phyloP scores from a whole-genome alignment of 257 asterid genomes.

The Forsythia suspensa region DNA sequence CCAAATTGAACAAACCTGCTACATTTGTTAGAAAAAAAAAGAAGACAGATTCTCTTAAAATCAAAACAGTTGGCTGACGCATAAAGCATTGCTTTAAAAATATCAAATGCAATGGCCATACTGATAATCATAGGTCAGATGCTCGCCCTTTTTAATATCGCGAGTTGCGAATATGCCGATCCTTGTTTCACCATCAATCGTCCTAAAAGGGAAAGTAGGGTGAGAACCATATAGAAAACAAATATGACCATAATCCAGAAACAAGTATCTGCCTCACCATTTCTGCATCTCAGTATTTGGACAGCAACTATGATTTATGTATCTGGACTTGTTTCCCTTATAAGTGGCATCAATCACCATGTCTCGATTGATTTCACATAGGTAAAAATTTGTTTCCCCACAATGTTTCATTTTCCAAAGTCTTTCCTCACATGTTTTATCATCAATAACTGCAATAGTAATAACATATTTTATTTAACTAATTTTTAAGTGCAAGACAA shows the following conservation, averaged over 20 bases:
- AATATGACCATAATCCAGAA: not conserved
- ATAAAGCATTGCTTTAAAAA: constrained; percentile 10
- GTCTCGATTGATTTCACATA: constrained; percentile 91
- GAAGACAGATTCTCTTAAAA: not conserved
- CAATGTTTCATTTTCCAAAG: constrained; percentile 96
- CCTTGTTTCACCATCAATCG: constrained; percentile 90
- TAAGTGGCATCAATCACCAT: constrained; percentile 98
- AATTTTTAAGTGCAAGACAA: not conserved
- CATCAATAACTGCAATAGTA: constrained; percentile 80
- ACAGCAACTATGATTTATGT: constrained; percentile 93
- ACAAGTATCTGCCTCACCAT: constrained; percentile 52
- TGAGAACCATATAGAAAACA: constrained; percentile 14
- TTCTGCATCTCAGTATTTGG: constrained; percentile 99
- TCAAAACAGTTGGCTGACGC: constrained; percentile 4
- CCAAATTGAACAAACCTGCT: constrained; percentile 99
- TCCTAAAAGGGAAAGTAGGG: constrained; percentile 54
- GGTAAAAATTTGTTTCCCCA: constrained; percentile 88
- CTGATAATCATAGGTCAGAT: constrained; percentile 96
- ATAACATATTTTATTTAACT: constrained; percentile 17
- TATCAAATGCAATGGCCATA: constrained; percentile 39
- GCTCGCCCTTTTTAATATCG: constrained; percentile 80
- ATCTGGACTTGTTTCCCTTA: constrained; percentile 95
- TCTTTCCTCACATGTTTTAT: constrained; percentile 93
- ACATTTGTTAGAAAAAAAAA: constrained; percentile 42
- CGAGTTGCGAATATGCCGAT: constrained; percentile 89